Percentiles rank a stretch among this genome's conserved stretches.
phyloP scores from a whole-genome alignment of 192 early-diverging fungal species.

The Obelidium mucronatum region DNA sequence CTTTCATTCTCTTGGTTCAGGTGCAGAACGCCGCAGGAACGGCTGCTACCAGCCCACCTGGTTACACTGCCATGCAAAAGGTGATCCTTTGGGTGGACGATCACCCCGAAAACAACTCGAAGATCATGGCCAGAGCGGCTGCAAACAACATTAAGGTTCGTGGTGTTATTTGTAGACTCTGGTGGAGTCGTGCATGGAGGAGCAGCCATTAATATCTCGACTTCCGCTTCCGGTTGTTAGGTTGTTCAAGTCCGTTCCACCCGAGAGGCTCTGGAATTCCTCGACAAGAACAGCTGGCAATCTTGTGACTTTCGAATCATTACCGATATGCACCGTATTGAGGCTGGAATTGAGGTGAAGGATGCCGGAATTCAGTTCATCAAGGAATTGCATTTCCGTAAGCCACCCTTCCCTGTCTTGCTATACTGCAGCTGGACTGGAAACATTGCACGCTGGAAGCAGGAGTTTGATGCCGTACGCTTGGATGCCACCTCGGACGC shows the following conservation, averaged over 20 bases:
- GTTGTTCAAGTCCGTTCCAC: not conserved
- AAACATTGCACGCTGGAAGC: not conserved
- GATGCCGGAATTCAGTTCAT: slow-evolving; percentile 14
- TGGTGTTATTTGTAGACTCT: too few species aligned
- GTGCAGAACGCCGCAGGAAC: not conserved
- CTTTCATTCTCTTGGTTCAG: not conserved
- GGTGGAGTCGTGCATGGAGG: too few species aligned
- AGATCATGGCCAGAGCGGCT: not conserved
- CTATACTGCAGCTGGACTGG: slow-evolving; percentile 8
- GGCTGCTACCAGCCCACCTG: not conserved
- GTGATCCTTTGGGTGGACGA: slow-evolving; percentile 8
- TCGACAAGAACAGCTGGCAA: not conserved
- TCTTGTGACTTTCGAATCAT: slow-evolving; percentile 5
- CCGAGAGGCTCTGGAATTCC: not conserved
- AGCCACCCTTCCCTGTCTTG: not conserved
- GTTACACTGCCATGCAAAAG: not conserved
- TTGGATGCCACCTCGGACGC: not conserved
- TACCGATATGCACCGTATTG: slow-evolving; percentile 25
- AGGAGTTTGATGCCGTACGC: slow-evolving; percentile 6
- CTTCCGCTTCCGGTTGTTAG: too few species aligned
- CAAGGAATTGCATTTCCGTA: not conserved
- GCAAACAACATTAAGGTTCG: not conserved
- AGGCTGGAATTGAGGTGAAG: not conserved
- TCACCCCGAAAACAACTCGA: not conserved
- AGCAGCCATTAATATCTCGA: too few species aligned